Evolutionary conservation across 371 early-diverging fungal species (phyloP).

Genomic region (Mucor plumbeus): DNA sequence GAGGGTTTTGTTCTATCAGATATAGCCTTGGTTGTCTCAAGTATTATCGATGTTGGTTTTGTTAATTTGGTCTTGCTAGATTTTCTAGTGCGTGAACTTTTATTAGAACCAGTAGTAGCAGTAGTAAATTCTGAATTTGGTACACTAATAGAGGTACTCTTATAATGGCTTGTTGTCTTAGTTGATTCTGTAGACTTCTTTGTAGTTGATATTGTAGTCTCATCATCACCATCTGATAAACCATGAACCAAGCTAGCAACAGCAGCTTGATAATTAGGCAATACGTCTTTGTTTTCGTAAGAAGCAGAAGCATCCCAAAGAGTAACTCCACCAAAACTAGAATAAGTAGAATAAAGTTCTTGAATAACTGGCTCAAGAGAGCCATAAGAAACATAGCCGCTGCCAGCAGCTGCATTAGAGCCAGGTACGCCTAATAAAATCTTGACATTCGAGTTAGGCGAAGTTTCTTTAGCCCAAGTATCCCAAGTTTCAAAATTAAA

Average conservation of each 20-base stretch:
- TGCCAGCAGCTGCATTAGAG: constrained; percentile 64
- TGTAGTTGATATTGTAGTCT: constrained; percentile 1
- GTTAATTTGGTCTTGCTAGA: background rate
- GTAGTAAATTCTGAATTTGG: background rate
- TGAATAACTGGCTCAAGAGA: constrained; percentile 43
- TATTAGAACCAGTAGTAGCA: too few relatives aligned
- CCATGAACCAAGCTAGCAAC: constrained; percentile 35
- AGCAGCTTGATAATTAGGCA: constrained; percentile 37
- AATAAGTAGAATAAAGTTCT: constrained; percentile 37
- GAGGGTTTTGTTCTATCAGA: background rate
- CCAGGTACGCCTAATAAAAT: constrained; percentile 68
- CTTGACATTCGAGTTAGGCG: constrained; percentile 64
- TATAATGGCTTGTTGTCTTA: background rate
- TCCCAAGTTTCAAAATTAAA: constrained; percentile 74
- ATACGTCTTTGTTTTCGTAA: constrained; percentile 35
- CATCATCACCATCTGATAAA: background rate
- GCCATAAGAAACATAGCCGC: constrained; percentile 57
- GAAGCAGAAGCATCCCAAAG: constrained; percentile 65
- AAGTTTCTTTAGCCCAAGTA: constrained; percentile 53
- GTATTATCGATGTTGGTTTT: background rate
- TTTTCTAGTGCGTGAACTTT: background rate
- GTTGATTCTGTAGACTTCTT: background rate
- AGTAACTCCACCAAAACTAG: constrained; percentile 70
- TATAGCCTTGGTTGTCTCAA: background rate
- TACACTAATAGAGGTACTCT: background rate